Conservation (phyloP, 768 basidiomycete species). For the Coprinellus micaceus region DNA sequence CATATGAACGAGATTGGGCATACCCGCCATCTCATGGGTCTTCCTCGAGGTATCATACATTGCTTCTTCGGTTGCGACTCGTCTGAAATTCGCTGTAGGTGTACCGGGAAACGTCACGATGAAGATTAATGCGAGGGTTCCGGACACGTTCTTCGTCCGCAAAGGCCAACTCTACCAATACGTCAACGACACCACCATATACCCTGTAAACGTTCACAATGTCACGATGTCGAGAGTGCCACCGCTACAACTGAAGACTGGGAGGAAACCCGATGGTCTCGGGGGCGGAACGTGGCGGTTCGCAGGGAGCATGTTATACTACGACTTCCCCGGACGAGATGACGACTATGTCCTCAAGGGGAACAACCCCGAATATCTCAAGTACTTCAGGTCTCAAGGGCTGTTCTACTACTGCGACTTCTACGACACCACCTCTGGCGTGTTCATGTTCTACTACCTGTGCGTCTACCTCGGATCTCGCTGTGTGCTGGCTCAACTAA, state of each 20-base stretch:
- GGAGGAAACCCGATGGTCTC: slow-evolving; percentile 35
- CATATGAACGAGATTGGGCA: background rate
- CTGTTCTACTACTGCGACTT: slow-evolving; percentile 12
- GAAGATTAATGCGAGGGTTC: slow-evolving; percentile 25
- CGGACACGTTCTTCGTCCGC: slow-evolving; percentile 53
- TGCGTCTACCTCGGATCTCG: background rate
- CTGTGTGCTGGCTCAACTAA: background rate
- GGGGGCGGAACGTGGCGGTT: slow-evolving; percentile 49
- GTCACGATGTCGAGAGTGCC: slow-evolving; percentile 29
- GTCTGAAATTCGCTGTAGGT: slow-evolving; percentile 32
- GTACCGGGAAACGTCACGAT: slow-evolving; percentile 47
- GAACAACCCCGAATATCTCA: slow-evolving; percentile 41
- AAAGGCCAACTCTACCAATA: slow-evolving; percentile 49
- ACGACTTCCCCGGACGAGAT: slow-evolving; percentile 38
- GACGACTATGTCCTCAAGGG: slow-evolving; percentile 24
- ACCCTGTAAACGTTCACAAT: slow-evolving; percentile 53
- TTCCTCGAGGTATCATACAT: slow-evolving; percentile 6
- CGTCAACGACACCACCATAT: slow-evolving; percentile 53
- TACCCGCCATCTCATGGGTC: slow-evolving; percentile 12
- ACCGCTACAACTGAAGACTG: slow-evolving; percentile 47
- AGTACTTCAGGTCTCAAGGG: slow-evolving; percentile 25
- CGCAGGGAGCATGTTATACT: slow-evolving; percentile 53
- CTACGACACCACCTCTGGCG: slow-evolving; percentile 32
- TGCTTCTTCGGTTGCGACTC: no score
- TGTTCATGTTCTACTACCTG: slow-evolving; percentile 30